Conservation (phyloP, 352 stramenopile species). For the Pythium rhizo-oryzae region DNA sequence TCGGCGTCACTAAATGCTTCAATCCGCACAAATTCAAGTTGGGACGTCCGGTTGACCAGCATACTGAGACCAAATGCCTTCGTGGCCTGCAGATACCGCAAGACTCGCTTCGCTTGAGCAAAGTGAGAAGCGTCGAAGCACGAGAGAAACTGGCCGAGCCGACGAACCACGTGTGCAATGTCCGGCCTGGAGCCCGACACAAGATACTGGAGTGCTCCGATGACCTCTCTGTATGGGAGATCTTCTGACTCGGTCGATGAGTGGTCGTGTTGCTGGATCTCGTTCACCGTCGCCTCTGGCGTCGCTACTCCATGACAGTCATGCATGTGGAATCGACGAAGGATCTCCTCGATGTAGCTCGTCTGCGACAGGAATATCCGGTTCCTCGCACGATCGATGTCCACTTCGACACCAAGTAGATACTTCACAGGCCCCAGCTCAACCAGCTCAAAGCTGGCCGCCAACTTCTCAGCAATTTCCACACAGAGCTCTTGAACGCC, state of each 20-base stretch:
- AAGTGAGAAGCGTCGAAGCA: constrained; percentile 3
- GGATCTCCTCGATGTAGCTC: constrained; percentile 20
- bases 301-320: constrained; percentile 7
- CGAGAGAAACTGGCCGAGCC: constrained; percentile 19
- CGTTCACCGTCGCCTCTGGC: constrained; percentile 7
- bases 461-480: neutral
- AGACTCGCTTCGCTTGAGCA: constrained; percentile 17
- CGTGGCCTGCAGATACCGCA: constrained; percentile 18
- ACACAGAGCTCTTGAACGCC: neutral
- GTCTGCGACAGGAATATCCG: constrained; percentile 13
- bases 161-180: constrained; percentile 24
- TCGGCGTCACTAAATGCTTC: constrained; percentile 28
- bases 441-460: constrained; percentile 10
- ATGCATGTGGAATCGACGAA: constrained; percentile 16
- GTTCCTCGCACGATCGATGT: constrained; percentile 11
- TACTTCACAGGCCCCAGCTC: constrained; percentile 15
- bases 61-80: constrained; percentile 9
- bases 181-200: constrained; percentile 28
- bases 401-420: constrained; percentile 18
- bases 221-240: constrained; percentile 14
- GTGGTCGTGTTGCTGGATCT: neutral
- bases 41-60: neutral
- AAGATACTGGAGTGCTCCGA: constrained; percentile 27
- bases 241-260: neutral
- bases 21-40: constrained; percentile 2